Base-by-base conservation (phyloP, 805 yeast genomes). In the Sugiyamaella boreocaroliniensis region DNA sequence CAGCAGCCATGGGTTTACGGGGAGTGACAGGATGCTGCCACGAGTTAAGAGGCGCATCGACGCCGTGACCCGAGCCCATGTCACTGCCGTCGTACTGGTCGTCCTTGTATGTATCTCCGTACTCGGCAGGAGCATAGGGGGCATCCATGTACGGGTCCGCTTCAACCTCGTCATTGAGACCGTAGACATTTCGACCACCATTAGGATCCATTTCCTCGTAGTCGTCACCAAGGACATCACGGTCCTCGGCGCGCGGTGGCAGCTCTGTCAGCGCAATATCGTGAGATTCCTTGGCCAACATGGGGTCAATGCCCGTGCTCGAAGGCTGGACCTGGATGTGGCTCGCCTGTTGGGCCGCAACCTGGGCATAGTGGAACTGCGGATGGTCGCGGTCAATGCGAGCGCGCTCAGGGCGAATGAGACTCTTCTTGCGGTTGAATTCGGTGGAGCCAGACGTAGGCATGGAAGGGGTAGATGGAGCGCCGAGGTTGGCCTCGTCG, bases 381-480 rank as follows among this genome's bases (percentile, higher is more conserved):
- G 92, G 93, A 65, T 86, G 86, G 50, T 76, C 77, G n/a, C 79
- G 81, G 57, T 81, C 77, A 50, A 78, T 64, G 47, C 81, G 71
- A 41, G 85, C 82, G 59, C 98, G 79, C 64, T 92, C 98, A 2
- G 95, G 95, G 56, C 88, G 78, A 32, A 92, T 85, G 56, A 92
- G 72, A 0, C 97, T 86, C 59, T 80, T 76, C 65, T 84, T 86
- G 34, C 76, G 67, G 19, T 58, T 53, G 48, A 61, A 51, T 12
- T 61, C 63, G 10, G 43, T 19, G 12, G 52, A 52, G 42, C 37
- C 32, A 3, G 32, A 34, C 19, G 32, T 15, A n/a, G 22, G 29
- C 29, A 40, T 50, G 15, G 22, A 12, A 10, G 50, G 32, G 20
- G 41, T 22, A 14, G 40, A 26, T 8, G 41, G 45, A 20, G 26